These are phyloP conservation scores for Chimonanthus salicifolius DNA, from an alignment of 164 flowering plant genomes.

Conservation along the genomic window DNA sequence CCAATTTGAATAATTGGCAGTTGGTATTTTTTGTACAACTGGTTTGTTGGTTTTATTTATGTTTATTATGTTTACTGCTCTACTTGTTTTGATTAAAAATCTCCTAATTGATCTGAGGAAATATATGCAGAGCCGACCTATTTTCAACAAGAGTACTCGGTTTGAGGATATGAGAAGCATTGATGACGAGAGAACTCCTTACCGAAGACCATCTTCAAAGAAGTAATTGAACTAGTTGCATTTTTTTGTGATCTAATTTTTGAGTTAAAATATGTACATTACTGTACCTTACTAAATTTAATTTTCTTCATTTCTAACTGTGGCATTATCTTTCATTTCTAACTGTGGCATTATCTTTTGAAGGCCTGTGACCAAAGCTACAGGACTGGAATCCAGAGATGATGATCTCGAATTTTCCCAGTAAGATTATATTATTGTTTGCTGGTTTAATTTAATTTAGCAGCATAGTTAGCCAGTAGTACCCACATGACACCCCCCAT, in stretches of 20 bases:
- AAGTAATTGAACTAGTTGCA: conserved; percentile 36
- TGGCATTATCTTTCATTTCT: conserved; percentile 2
- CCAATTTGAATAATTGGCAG: not conserved
- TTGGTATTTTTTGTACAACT: not conserved
- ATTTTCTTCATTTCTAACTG: not conserved
- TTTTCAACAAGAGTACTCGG: conserved; percentile 93
- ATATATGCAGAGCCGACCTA: conserved; percentile 84
- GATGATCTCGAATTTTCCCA: conserved; percentile 76
- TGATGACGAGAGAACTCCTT: conserved; percentile 71
- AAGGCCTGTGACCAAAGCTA: conserved; percentile 51
- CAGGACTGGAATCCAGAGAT: conserved; percentile 68
- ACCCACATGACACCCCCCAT: not conserved
- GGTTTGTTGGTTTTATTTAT: not conserved
- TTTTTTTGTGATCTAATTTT: not conserved
- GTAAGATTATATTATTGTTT: conserved; percentile 32
- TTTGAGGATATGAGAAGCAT: conserved; percentile 83
- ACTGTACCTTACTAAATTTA: not conserved
- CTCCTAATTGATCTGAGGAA: not conserved
- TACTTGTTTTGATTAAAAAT: not conserved
- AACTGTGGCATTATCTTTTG: conserved; percentile 5
- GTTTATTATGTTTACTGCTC: not conserved
- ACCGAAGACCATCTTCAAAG: conserved; percentile 55
- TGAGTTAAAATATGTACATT: not conserved
- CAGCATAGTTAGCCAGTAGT: too few species aligned
- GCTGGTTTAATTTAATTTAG: not conserved